Evolutionary conservation across 1,284 basidiomycete species (phyloP).

Genomic region (Fomitopsis schrenkii): DNA sequence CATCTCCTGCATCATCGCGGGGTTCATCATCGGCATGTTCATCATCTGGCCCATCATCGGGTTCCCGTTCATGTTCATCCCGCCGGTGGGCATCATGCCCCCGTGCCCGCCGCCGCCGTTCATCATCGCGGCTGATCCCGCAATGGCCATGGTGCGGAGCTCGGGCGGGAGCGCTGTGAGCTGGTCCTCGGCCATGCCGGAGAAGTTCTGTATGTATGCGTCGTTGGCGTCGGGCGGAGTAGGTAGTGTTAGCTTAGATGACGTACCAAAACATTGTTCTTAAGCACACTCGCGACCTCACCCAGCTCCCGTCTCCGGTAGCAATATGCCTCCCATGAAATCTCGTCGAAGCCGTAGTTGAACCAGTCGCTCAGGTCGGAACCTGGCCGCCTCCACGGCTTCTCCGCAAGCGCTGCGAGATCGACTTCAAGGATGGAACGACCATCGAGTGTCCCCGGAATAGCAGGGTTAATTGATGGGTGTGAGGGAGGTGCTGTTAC

Average conservation of each 20-base stretch:
- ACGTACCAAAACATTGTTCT: constrained; percentile 73
- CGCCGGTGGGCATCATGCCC: constrained; percentile 52
- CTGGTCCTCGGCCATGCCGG: constrained; percentile 80
- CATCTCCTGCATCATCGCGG: constrained; percentile 45
- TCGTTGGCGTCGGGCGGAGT: background rate
- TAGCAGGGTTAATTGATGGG: constrained; percentile 68
- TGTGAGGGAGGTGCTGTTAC: constrained; percentile 70
- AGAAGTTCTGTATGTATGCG: constrained; percentile 55
- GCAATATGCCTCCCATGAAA: constrained; percentile 91
- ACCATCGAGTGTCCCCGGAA: constrained; percentile 68
- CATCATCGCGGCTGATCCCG: constrained; percentile 72
- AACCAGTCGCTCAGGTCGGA: constrained; percentile 97
- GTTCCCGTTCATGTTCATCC: constrained; percentile 33
- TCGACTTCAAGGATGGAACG: constrained; percentile 90
- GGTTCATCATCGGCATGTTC: constrained; percentile 36
- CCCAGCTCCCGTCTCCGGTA: constrained; percentile 81
- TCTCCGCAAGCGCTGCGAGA: constrained; percentile 75
- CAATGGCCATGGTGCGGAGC: constrained; percentile 79
- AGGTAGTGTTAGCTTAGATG: background rate
- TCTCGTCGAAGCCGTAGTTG: constrained; percentile 99
- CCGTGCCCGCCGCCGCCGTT: constrained; percentile 36
- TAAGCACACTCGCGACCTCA: constrained; percentile 73
- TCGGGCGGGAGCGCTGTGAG: constrained; percentile 70
- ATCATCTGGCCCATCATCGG: constrained; percentile 47
- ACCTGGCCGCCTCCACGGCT: constrained; percentile 92